Base-by-base conservation (phyloP, 2,329 filamentous ascomycete species). In the Seiridium cupressi region DNA sequence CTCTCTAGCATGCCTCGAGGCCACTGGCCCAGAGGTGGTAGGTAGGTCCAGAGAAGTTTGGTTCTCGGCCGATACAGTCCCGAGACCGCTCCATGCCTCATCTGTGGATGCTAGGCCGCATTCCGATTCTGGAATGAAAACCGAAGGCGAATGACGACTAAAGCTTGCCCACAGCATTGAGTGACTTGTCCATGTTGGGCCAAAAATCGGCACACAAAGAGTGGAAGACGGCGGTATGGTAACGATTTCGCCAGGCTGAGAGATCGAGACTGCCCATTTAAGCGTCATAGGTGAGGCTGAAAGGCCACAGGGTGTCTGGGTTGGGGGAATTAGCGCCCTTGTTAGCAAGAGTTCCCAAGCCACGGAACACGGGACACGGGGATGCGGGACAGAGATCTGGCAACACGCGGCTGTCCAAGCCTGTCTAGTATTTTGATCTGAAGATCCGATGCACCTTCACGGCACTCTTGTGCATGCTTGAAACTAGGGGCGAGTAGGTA, bases 261-360 rank as follows among this genome's bases (percentile, higher is more conserved):
- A 58, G 55, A 58, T 58, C 55, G n/a, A 51, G n/a, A 35, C 49
- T 4, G 34, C 47, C 36, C 26, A 44, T 58, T 51, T 18, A 58
- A 58, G 32, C 55, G 55, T 58, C 55, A 58, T 58, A 58, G 55
- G 47, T 58, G 55, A 58, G 55, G 55, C 55, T 58, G 55, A 49
- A 58, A 35, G 36, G n/a, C 11, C 9, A 26, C 11, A 8, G 13
- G 5, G 10, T 35, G n/a, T 36, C 13, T 51, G 46, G 46, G 34
- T 31, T 47, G 40, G 34, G 55, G 10, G 34, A 35, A 13, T 18
- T 57, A 31, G 53, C 18, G 35, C 31, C 10, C 32, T 18, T 36
- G 7, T 3, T 10, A 11, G 35, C 49, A 26, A 31, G 13, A 49
- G 46, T 49, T 49, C 4, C 18, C 18, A 49, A 31, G 18, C 18